These are phyloP conservation scores for Dissoconium aciculare DNA, from an alignment of 2,329 filamentous ascomycete genomes.

Conservation along the genomic window DNA sequence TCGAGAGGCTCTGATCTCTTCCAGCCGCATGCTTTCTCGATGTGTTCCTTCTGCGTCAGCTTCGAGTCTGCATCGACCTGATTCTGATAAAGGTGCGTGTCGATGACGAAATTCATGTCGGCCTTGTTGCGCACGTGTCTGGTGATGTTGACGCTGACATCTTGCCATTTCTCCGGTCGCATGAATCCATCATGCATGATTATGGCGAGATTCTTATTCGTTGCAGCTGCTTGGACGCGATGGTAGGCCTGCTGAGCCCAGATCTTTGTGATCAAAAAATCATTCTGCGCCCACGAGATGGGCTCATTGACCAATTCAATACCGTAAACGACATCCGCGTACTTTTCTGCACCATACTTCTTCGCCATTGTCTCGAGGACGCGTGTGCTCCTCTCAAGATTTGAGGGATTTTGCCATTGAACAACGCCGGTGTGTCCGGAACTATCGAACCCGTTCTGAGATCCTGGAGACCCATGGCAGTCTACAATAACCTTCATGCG, in stretches of 20 bases:
- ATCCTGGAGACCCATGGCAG: slow-evolving; percentile 36
- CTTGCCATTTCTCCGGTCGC: slow-evolving; percentile 20
- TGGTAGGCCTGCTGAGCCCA: slow-evolving; percentile 26
- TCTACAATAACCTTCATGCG: slow-evolving; percentile 37
- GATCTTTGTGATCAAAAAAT: slow-evolving; percentile 21
- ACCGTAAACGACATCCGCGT: slow-evolving; percentile 29
- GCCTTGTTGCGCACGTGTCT: slow-evolving; percentile 12
- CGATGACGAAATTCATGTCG: slow-evolving; percentile 27
- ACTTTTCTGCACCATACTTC: slow-evolving; percentile 26
- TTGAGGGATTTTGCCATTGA: slow-evolving; percentile 20
- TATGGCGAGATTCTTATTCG: slow-evolving; percentile 24
- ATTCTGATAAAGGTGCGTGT: slow-evolving; percentile 33
- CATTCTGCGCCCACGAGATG: slow-evolving; percentile 24
- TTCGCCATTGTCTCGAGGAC: slow-evolving; percentile 27
- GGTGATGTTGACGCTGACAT: slow-evolving; percentile 15
- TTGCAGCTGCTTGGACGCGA: slow-evolving; percentile 19
- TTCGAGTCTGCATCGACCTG: slow-evolving; percentile 24
- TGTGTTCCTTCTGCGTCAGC: slow-evolving; percentile 27
- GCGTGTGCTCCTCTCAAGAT: slow-evolving; percentile 23
- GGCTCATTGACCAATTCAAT: slow-evolving; percentile 34
- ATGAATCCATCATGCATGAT: slow-evolving; percentile 29
- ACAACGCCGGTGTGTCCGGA: slow-evolving; percentile 15
- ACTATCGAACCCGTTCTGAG: slow-evolving; percentile 36
- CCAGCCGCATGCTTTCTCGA: slow-evolving; percentile 28
- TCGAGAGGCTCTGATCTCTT: slow-evolving; percentile 20